Evolutionary conservation across 225 moss, liverwort and hornwort species (phyloP).

Genomic region (Marchantia paleacea): DNA sequence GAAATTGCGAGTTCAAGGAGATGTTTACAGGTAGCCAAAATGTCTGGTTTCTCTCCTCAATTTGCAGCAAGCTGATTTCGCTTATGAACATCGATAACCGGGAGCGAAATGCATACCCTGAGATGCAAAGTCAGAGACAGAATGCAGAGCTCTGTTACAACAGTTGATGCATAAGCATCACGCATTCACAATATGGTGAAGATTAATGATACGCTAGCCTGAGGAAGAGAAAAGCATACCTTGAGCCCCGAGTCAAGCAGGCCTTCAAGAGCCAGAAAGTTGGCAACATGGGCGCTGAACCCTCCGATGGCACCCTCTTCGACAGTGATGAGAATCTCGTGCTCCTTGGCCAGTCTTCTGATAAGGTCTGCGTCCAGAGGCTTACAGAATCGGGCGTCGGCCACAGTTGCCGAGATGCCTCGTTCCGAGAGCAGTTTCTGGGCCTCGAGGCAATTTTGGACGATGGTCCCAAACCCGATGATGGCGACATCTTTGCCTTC

Average conservation of each 20-base stretch:
- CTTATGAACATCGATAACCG: too few species aligned
- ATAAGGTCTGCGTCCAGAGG: conserved; percentile 39
- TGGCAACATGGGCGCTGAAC: conserved; percentile 39
- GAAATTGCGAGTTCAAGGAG: too few species aligned
- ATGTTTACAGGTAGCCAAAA: too few species aligned
- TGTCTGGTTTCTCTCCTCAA: too few species aligned
- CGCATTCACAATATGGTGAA: too few species aligned
- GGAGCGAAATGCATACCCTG: too few species aligned
- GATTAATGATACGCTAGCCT: background rate
- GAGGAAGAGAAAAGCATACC: conserved; percentile 5
- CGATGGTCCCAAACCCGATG: conserved; percentile 43
- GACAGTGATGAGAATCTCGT: conserved; percentile 36
- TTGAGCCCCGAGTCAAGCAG: conserved; percentile 41
- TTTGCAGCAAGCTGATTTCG: too few species aligned
- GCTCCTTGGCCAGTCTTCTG: conserved; percentile 31
- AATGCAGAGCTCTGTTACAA: too few species aligned
- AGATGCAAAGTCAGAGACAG: too few species aligned
- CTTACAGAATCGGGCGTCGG: conserved; percentile 51
- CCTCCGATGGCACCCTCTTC: conserved; percentile 47
- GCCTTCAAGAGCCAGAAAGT: conserved; percentile 44
- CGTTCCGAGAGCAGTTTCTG: conserved; percentile 27
- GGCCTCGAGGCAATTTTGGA: conserved; percentile 44
- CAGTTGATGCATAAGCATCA: too few species aligned
- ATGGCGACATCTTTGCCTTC: conserved; percentile 43
- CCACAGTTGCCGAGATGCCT: conserved; percentile 45